phyloP scores from a whole-genome alignment of 495 filamentous ascomycete genomes.

The Penicillium odoratum region DNA sequence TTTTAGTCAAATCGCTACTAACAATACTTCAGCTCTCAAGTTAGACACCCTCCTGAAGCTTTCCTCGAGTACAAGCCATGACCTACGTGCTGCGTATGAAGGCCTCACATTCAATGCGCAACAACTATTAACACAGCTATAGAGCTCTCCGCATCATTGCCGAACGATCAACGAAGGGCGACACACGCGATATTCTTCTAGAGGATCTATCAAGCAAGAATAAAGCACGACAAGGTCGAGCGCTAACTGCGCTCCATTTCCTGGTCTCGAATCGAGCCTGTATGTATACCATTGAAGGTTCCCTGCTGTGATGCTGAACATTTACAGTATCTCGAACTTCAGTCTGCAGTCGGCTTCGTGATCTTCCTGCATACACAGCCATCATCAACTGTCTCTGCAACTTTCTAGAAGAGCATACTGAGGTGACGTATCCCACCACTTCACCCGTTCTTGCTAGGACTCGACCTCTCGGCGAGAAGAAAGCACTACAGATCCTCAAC shows the following conservation, averaged over 20 bases:
- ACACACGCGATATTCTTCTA: conserved; percentile 42
- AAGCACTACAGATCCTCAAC: conserved; percentile 41
- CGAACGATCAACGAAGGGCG: conserved; percentile 46
- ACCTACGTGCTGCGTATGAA: conserved; percentile 53
- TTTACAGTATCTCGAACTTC: conserved; percentile 40
- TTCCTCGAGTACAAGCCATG: conserved; percentile 49
- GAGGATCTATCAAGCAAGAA: conserved; percentile 42
- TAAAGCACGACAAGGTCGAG: conserved; percentile 34
- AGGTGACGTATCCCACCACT: conserved; percentile 36
- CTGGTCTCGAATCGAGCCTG: conserved; percentile 43
- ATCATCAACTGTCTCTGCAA: conserved; percentile 50
- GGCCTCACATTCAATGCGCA: background rate
- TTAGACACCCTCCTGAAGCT: conserved; percentile 52
- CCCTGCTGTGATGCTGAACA: conserved; percentile 11
- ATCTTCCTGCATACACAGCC: conserved; percentile 40
- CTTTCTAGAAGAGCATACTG: conserved; percentile 44
- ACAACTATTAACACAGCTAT: conserved; percentile 11
- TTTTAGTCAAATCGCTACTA: conserved; percentile 8
- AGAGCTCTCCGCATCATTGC: conserved; percentile 52
- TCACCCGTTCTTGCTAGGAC: conserved; percentile 48
- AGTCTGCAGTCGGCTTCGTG: conserved; percentile 39
- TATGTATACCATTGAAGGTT: conserved; percentile 22
- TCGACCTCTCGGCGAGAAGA: conserved; percentile 44
- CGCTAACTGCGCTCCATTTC: conserved; percentile 46
- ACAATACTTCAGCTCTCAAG: conserved; percentile 41